Conservation (phyloP, 2,329 filamentous ascomycete species). For the Epichloe aotearoae region DNA sequence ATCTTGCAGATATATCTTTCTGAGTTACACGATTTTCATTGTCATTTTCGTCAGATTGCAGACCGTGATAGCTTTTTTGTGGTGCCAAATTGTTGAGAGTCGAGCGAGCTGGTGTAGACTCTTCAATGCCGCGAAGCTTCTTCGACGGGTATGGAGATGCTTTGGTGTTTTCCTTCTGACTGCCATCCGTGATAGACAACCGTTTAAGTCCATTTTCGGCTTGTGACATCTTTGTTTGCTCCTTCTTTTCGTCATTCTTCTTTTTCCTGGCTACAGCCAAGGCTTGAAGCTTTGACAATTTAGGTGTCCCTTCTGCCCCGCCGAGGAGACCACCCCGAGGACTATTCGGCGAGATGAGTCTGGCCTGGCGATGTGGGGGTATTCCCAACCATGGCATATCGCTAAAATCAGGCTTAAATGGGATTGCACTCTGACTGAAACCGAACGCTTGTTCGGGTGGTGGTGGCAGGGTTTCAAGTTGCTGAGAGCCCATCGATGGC, state of each 20-base stretch:
- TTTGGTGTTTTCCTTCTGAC: slow-evolving; percentile 16
- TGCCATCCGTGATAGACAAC: slow-evolving; percentile 18
- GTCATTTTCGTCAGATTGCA: neutral
- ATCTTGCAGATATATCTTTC: neutral
- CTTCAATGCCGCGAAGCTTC: slow-evolving; percentile 8
- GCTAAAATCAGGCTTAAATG: slow-evolving; percentile 42
- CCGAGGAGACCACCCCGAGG: slow-evolving; percentile 62
- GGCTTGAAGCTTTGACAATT: slow-evolving; percentile 82
- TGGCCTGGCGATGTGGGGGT: slow-evolving; percentile 49
- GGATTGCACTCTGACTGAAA: neutral
- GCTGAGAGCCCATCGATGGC: slow-evolving; percentile 6
- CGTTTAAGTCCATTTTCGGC: slow-evolving; percentile 17
- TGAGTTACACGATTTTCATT: too few species aligned
- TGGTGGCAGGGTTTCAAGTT: neutral
- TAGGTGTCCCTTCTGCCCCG: slow-evolving; percentile 52
- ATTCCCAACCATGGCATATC: slow-evolving; percentile 79
- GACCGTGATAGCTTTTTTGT: neutral
- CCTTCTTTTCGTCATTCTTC: slow-evolving; percentile 54
- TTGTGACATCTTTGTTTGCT: slow-evolving; percentile 13
- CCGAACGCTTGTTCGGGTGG: neutral
- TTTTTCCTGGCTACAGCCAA: slow-evolving; percentile 77
- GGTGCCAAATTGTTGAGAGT: neutral
- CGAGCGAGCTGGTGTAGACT: neutral
- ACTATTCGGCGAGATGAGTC: slow-evolving; percentile 43
- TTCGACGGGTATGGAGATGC: slow-evolving; percentile 10